phyloP scores from a whole-genome alignment of 139 green algal genomes.

The Pseudopediastrum boryanum region DNA sequence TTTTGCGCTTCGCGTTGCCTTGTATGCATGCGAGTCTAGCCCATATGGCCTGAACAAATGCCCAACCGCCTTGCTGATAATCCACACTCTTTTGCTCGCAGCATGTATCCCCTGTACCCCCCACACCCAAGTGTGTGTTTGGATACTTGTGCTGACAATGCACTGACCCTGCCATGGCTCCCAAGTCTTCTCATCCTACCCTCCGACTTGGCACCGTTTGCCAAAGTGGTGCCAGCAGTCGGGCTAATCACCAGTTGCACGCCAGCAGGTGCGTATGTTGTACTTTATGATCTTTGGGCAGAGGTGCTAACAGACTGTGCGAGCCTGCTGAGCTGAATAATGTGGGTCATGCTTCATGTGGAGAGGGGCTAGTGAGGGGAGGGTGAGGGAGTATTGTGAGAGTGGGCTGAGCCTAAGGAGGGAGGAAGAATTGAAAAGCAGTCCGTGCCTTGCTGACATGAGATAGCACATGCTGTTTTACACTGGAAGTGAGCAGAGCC shows the following conservation, averaged over 20 bases:
- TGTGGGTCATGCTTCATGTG: background rate
- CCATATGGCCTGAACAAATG: too few species aligned
- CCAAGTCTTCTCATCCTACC: slow-evolving; percentile 93
- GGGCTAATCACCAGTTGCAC: background rate
- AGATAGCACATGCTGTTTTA: too few species aligned
- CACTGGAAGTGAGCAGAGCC: too few species aligned
- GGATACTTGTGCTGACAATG: slow-evolving; percentile 66
- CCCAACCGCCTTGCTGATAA: too few species aligned
- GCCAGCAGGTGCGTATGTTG: background rate
- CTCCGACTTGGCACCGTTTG: slow-evolving; percentile 92
- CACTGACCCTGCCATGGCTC: slow-evolving; percentile 61
- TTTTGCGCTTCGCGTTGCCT: background rate
- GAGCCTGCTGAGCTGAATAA: background rate
- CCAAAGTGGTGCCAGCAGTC: slow-evolving; percentile 65
- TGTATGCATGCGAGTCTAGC: background rate
- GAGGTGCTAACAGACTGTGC: background rate
- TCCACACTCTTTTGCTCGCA: slow-evolving; percentile 38
- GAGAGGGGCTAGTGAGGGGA: too few species aligned
- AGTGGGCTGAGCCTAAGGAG: too few species aligned
- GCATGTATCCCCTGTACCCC: slow-evolving; percentile 92
- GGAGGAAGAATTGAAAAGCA: too few species aligned
- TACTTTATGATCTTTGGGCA: background rate
- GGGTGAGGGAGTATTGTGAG: too few species aligned
- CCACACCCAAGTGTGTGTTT: slow-evolving; percentile 67
- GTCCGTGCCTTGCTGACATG: too few species aligned